Percentiles rank a stretch among this genome's conserved stretches.
Conservation (phyloP, 1,284 basidiomycete species). For the Entoloma clypeatum region DNA sequence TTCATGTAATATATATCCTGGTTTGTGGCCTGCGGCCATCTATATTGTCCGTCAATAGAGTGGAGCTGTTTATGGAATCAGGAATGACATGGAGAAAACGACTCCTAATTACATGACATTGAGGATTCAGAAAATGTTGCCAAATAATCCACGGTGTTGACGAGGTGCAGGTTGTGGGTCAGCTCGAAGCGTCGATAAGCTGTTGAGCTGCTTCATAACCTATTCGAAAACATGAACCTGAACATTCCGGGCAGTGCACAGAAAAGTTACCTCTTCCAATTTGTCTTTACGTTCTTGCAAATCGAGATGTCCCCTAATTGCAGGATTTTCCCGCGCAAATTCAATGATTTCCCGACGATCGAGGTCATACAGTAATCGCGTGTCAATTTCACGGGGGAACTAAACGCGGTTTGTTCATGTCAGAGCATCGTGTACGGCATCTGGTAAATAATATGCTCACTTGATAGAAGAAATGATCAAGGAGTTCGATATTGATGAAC, state of each 20-base stretch:
- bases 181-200: conserved; percentile 76
- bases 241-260: background rate
- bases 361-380: conserved; percentile 88
- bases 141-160: conserved; percentile 70
- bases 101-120: too few species aligned
- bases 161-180: conserved; percentile 69
- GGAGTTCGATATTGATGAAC: conserved; percentile 98
- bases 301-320: conserved; percentile 84
- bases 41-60: conserved; percentile 13
- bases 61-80: conserved; percentile 10
- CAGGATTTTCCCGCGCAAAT: conserved; percentile 95
- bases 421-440: too few species aligned
- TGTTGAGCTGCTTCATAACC: conserved; percentile 90
- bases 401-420: conserved; percentile 29
- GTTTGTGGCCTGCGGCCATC: background rate
- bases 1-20: conserved; percentile 17
- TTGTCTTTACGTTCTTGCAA: conserved; percentile 97
- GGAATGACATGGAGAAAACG: conserved; percentile 8
- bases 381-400: conserved; percentile 98
- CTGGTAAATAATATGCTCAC: conserved; percentile 42
- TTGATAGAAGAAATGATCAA: conserved; percentile 99
- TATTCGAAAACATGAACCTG: conserved; percentile 27
- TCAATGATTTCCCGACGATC: conserved; percentile 81
- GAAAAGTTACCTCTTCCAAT: conserved; percentile 76
- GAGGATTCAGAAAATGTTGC: conserved; percentile 52